Base-by-base conservation (phyloP, 2,329 filamentous ascomycete species). In the Phaeomoniella chlamydospora region DNA sequence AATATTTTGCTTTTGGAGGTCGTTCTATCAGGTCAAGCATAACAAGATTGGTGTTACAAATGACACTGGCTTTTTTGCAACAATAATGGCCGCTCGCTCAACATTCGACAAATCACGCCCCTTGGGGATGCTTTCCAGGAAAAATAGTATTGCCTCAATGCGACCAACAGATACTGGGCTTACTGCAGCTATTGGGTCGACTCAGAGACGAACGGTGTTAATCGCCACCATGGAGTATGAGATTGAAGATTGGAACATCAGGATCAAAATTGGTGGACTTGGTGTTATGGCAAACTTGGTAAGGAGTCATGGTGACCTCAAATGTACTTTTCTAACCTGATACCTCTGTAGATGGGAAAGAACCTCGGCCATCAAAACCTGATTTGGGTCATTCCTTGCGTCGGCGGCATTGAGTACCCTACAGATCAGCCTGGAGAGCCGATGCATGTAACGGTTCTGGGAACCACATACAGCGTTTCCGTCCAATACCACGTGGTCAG, bases 221-320 rank as follows among this genome's bases (percentile, higher is more conserved):
- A 72, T 74, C 32, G 70, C 67, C 10, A 74, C 70, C 10, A 72
- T 74, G 66, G 70, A 74, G 49, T 74, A 74, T 54, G 69, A 74
- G 43, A 74, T 74, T 39, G 67, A 70, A 34, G 71, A 74, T 46
- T 74, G 71, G 65, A 58, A 55, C 18, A 67, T 74, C 55, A 74
- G 73, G 53, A 68, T 74, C 55, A 74, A 74, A 56, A 74, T 74
- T 35, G 70, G 70, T 40, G 71, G 71, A 42, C 57, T 74, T 2
- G 70, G 71, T 49, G 70, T 73, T 39, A 74, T 74, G 71, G 69
- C 70, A 6, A 26, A 26, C n/a, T 26, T 26, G 22, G 22, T 26
- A 26, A 26, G 22, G 6, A 26, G 9, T n/a, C n/a, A n/a, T 9
- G n/a, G 22, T 26, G 22, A 26, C n/a, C n/a, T 6, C 9, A 26